Evolutionary conservation across 2,329 filamentous ascomycete genomes (phyloP), one percentile per base, ranked within the genome.

Genomic region (Zopfia rhizophila): DNA sequence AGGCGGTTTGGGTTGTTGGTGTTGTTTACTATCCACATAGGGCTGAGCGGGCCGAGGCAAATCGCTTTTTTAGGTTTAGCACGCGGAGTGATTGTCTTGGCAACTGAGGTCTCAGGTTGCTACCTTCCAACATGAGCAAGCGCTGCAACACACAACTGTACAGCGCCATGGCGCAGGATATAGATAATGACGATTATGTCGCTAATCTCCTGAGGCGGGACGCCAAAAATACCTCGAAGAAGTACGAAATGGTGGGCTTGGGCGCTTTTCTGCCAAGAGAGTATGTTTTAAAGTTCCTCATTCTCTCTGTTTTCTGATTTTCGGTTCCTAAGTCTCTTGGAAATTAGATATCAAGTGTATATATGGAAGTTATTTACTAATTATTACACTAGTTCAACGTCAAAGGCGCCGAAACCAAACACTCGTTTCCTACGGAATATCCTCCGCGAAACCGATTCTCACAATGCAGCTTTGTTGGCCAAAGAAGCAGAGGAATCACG

Each of bases 381-480:
- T n/a, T n/a, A 41, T 17, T 14, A 12, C 3, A 3, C 16, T 11
- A 71, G 91, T 84, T 63, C 83, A 86, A 45, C 82, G 32, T 82
- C 82, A 57, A 83, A 86, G 39, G 83, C 81, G 53, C 90, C 90
- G 1, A 97, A 93, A 68, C 92, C 93, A 3, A 97, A 99, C 63
- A 97, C 90, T 0, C 83, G 89, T 23, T 97, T 97, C 67, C 76
- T 99, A 29, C 86, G 86, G 46, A 88, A 94, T 62, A 89, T 97
- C 45, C 90, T 99, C 51, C 88, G 87, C 53, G 89, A 94, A 57
- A 95, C 91, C 7, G 89, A 95, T 60, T 88, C 74, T 41, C 93
- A 99, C 73, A 99, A 99, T 80, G 85, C 89, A 17, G 89, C 90
- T 1, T 78, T 97, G 21, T 83, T 91, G 13, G 90, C 89, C 1